These are phyloP conservation scores for Fusarium fracticaudum DNA, from an alignment of 2,329 filamentous ascomycete species.

Conservation along the genomic window DNA sequence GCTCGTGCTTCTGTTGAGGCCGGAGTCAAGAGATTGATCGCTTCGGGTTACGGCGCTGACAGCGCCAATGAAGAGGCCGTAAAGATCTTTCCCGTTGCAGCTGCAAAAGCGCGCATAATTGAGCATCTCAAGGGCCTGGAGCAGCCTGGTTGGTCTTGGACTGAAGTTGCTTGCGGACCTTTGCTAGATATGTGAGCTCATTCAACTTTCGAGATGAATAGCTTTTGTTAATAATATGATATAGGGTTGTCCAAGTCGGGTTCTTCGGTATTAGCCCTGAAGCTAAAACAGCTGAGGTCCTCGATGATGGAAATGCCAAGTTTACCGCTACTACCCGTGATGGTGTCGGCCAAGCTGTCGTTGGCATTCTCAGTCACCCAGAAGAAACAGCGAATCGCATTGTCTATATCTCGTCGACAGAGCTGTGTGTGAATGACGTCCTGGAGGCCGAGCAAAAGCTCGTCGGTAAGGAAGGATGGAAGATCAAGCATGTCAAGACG, in stretches of 20 bases:
- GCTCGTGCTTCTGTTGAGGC: not conserved
- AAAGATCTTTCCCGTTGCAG: not conserved
- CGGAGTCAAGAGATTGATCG: not conserved
- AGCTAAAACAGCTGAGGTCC: not conserved
- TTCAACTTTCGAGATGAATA: rapidly evolving
- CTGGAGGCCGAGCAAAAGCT: not conserved
- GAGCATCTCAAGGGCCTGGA: not conserved
- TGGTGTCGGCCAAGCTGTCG: not conserved
- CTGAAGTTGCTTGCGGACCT: not conserved
- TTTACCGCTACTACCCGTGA: not conserved
- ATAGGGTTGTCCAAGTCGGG: not conserved
- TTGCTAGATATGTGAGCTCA: not conserved
- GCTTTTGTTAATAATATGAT: not conserved
- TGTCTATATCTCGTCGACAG: not conserved
- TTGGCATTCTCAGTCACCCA: not conserved
- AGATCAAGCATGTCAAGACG: not conserved
- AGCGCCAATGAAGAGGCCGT: not conserved
- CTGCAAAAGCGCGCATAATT: not conserved
- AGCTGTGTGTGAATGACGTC: not conserved
- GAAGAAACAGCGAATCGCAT: not conserved
- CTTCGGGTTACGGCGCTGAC: not conserved
- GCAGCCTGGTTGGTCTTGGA: not conserved
- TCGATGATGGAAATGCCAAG: not conserved
- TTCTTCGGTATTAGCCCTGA: not conserved
- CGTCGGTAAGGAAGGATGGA: not conserved